phyloP scores from a whole-genome alignment of 2,329 filamentous ascomycete genomes.

The Curvularia eragrostidis region DNA sequence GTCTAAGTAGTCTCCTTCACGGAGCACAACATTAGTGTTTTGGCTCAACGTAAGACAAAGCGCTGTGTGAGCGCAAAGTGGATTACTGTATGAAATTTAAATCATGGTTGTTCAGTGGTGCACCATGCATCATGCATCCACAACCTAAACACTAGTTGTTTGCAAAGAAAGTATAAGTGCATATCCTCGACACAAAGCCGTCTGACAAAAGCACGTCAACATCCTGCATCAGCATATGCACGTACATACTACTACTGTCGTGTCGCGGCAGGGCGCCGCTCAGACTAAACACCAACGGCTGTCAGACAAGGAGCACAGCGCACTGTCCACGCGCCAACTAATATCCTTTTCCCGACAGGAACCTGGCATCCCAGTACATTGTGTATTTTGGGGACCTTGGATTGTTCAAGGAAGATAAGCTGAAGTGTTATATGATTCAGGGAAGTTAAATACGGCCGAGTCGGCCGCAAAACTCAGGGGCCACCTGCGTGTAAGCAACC shows the following conservation, averaged over 20 bases:
- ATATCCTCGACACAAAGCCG: neutral
- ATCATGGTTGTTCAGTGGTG: neutral
- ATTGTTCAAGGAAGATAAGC: neutral
- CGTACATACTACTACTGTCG: no score
- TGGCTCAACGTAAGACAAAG: neutral
- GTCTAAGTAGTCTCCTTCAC: neutral
- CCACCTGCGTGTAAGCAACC: no score
- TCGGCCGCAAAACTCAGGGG: no score
- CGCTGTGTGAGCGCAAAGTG: neutral
- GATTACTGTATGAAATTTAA: neutral
- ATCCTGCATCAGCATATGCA: slow-evolving; percentile 5
- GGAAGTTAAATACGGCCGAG: slow-evolving; percentile 2
- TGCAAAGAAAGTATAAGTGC: neutral
- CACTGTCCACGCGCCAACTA: neutral
- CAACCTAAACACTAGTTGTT: neutral
- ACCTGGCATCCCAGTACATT: neutral
- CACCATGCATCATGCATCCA: neutral
- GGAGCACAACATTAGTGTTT: neutral
- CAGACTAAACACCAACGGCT: neutral
- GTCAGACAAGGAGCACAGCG: neutral
- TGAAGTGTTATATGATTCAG: no score
- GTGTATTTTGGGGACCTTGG: no score
- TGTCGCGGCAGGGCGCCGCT: no score
- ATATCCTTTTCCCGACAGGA: neutral
- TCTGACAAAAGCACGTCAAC: neutral